Evolutionary conservation across 2,329 filamentous ascomycete genomes (phyloP), one percentile per base, ranked within the genome.

Genomic region (Furcasterigmium sp.): DNA sequence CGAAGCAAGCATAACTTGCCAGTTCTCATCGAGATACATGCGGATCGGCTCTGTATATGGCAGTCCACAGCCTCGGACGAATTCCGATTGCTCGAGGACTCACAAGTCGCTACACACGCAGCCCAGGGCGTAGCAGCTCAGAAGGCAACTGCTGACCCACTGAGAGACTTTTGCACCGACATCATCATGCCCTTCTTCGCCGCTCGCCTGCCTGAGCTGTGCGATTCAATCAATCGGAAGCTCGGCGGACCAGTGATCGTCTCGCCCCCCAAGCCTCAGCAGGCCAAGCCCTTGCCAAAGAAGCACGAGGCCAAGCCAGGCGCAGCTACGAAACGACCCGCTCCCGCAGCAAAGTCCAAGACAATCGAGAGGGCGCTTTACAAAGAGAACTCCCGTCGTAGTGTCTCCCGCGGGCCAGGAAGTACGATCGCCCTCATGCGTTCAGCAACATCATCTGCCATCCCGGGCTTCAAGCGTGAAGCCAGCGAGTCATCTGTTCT

Each of bases 41-140:
- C 87, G 8, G 87, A 93, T 60, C 81, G 85, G 37, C 68, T 93
- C 19, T 88, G 84, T 54, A 93, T 93, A 46, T 91, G 87, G 87
- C 85, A 91, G 56, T 88, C 86, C 4, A 82, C 87, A 8, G 80
- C 82, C 28, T 66, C 80, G 18, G 78, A 85, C 49, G 76, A 80
- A 43, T 61, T 75, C 46, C 65, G 70, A 29, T 56, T 76, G 13
- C 53, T 75, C 14, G 70, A 72, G 36, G 73, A 77, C 43, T 69
- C 72, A 1, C 74, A 78, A 48, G 49, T 58, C 3, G 46, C 57
- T 3, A 57, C 54, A 3, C 52, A 58, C 5, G 52, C 59, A 2
- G 48, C 50, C 3, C 64, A 65, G 34, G 59, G 61, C 3, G 63
- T 63, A 43, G 61, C 58, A 43, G 59, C 62, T 37, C 66, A 68